phyloP scores from a whole-genome alignment of 176 grass and related monocot genomes.

The Carex pumila region DNA sequence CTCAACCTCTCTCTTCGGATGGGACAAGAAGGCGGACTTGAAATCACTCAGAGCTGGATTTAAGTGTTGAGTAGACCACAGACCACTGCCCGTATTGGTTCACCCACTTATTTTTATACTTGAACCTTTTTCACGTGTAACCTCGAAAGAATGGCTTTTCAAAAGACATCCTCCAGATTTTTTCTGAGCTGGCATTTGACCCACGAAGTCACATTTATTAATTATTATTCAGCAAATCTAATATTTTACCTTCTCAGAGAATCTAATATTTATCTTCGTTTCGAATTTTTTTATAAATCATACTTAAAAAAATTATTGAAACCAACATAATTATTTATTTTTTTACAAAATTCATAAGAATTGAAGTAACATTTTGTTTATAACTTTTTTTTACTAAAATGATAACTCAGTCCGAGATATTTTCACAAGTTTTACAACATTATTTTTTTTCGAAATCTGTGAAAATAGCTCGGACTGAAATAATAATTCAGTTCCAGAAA shows the following conservation, averaged over 20 bases:
- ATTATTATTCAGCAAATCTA: background rate
- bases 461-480: no score
- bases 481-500: no score
- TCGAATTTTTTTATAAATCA: no score
- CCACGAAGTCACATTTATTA: no score
- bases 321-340: no score
- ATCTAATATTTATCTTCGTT: background rate
- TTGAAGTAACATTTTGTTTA: no score
- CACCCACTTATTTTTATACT: background rate
- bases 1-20: background rate
- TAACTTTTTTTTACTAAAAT: no score
- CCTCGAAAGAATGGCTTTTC: background rate
- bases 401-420: no score
- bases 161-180: background rate
- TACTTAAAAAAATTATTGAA: no score
- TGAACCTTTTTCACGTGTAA: background rate
- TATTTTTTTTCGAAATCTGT: no score
- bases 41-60: background rate
- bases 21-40: background rate
- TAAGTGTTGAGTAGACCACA: background rate
- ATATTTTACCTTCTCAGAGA: background rate
- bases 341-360: no score
- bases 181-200: background rate
- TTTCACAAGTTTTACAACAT: no score
- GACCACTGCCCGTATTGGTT: background rate